A percentile compares a stretch with the other conserved stretches of the same genome.
These are phyloP conservation scores for Pilobolus umbonatus DNA, from an alignment of 192 early-diverging fungal genomes.

Conservation along the genomic window DNA sequence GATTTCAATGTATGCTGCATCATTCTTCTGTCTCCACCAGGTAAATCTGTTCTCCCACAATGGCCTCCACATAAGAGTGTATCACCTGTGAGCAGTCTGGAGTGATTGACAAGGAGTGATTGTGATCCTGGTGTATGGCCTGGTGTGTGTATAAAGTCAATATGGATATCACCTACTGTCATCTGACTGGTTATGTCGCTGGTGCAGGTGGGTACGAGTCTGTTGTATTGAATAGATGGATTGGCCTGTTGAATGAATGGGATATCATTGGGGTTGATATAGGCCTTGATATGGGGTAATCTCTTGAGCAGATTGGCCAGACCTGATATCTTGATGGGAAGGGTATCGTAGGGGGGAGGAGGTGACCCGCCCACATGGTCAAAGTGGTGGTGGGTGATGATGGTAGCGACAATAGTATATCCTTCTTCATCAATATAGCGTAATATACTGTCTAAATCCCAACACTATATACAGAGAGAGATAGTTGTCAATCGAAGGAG, in stretches of 20 bases:
- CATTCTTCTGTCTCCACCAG: slow-evolving; percentile 58
- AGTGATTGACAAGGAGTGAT: slow-evolving; percentile 71
- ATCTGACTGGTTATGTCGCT: slow-evolving; percentile 12
- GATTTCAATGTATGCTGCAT: slow-evolving; percentile 72
- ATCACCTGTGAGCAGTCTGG: slow-evolving; percentile 79
- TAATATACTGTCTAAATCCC: slow-evolving; percentile 86
- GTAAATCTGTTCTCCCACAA: slow-evolving; percentile 81
- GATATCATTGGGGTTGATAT: slow-evolving; percentile 75
- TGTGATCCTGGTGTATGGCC: slow-evolving; percentile 90
- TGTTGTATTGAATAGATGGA: slow-evolving; percentile 39
- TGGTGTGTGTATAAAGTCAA: slow-evolving; percentile 86
- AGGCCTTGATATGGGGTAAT: slow-evolving; percentile 66
- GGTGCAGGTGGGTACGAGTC: slow-evolving; percentile 28
- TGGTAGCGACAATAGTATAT: slow-evolving; percentile 65
- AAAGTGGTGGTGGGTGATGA: slow-evolving; percentile 82
- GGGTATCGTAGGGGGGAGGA: slow-evolving; percentile 77
- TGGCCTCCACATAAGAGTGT: slow-evolving; percentile 71
- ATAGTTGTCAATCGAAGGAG: slow-evolving; percentile 18
- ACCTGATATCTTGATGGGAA: slow-evolving; percentile 77
- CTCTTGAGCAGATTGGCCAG: slow-evolving; percentile 68
- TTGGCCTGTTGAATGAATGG: slow-evolving; percentile 62
- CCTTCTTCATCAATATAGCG: slow-evolving; percentile 51
- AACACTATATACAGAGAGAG: slow-evolving; percentile 51
- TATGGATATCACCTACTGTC: slow-evolving; percentile 40
- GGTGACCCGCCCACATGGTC: slow-evolving; percentile 78